Base-by-base conservation (phyloP, 129 eudicot species). In the Glebionis coronaria region DNA sequence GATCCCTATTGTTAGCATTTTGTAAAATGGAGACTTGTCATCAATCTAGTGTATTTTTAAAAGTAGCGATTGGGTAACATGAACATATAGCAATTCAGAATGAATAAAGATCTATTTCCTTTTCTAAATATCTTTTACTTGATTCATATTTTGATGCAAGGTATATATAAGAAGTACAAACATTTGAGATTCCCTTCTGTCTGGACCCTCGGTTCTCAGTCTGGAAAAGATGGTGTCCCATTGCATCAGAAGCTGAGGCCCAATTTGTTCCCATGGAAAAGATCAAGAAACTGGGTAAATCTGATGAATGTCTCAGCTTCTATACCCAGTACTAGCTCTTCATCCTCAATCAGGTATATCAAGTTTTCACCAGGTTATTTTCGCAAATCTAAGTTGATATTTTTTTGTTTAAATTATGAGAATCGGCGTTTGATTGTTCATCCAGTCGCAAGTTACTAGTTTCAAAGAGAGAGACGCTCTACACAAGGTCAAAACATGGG, bases 401-500 rank as follows among this genome's bases (percentile, higher is more conserved):
- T 45, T 7, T 38, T 45, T 40, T 27, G 40, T 71, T 27, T 29
- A n/a, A n/a, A n/a, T 56, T 51, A 25, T 53, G 70, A 62, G 61
- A 65, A 61, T 67, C 45, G 12, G 10, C 40, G 25, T 16, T 56
- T 28, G 79, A 13, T 16, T 65, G n/a, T 59, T 56, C 9, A 69
- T 81, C 70, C 75, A 92, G 98, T 76, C 89, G 79, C 71, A 92
- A 84, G 61, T 73, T 86, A 72, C 80, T 83, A 78, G 70, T 83
- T 19, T 80, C 95, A 53, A 93, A 86, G 80, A 75, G 89, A 76
- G 95, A 82, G 54, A 83, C 79, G 35, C 47, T 93, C 50, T 93
- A 93, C 76, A 89, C 88, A 62, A 86, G 92, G 78, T 93, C 98
- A 53, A 67, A 69, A 28, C 92, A 78, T 82, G 98, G 98, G 40